A percentile compares a stretch with the other conserved stretches of the same genome.
phyloP scores from a whole-genome alignment of 306 rosid genomes.

The Echinosophora koreensis region DNA sequence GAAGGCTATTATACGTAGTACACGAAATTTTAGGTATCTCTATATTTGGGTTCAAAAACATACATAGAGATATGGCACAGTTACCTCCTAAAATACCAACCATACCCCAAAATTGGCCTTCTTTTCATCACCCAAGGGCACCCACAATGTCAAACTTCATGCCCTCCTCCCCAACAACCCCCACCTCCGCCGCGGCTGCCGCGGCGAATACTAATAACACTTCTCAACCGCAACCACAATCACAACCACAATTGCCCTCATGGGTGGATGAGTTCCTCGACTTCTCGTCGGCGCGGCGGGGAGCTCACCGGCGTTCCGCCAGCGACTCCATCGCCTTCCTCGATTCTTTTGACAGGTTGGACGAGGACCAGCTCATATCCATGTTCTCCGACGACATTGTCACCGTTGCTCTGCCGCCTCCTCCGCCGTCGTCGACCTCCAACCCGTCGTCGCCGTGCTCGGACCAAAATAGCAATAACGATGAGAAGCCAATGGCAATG shows the following conservation, averaged over 20 bases:
- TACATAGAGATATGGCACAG: slow-evolving; percentile 71
- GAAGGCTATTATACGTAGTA: slow-evolving; percentile 39
- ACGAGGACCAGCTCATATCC: slow-evolving; percentile 87
- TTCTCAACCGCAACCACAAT: not conserved
- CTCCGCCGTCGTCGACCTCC: slow-evolving; percentile 54
- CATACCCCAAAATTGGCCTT: slow-evolving; percentile 80
- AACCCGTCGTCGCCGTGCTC: slow-evolving; percentile 85
- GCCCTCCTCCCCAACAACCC: slow-evolving; percentile 19
- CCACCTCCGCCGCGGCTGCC: slow-evolving; percentile 9
- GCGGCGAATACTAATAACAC: not conserved
- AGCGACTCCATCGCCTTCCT: slow-evolving; percentile 88
- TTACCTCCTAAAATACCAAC: slow-evolving; percentile 94
- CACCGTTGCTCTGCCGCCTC: slow-evolving; percentile 46
- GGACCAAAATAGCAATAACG: slow-evolving; percentile 78
- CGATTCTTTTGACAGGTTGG: slow-evolving; percentile 74
- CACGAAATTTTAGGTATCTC: slow-evolving; percentile 37
- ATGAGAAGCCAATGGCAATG: slow-evolving; percentile 60
- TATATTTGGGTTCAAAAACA: slow-evolving; percentile 46
- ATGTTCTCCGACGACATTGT: slow-evolving; percentile 80
- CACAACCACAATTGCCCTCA: slow-evolving; percentile 38
- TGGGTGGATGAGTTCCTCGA: slow-evolving; percentile 94
- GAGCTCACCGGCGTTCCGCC: slow-evolving; percentile 74
- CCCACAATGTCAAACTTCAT: slow-evolving; percentile 55
- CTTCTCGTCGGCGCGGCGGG: slow-evolving; percentile 77
- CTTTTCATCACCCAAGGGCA: slow-evolving; percentile 59